Percentiles rank a stretch among this genome's conserved stretches.
Evolutionary conservation across 768 basidiomycete species (phyloP).

Genomic region (Pleurotus giganteus): DNA sequence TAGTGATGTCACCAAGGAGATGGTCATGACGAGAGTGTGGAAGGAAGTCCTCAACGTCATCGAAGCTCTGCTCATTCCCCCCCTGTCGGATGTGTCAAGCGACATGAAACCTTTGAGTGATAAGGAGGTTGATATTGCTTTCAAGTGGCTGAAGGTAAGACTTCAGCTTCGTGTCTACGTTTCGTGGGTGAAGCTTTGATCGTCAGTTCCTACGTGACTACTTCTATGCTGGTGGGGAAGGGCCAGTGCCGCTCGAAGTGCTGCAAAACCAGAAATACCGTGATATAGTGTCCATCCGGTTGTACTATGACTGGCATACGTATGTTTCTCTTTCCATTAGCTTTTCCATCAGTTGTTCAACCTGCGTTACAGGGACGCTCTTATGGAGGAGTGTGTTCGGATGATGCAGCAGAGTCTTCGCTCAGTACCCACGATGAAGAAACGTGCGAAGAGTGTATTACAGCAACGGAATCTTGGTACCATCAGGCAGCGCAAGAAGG

Average conservation of each 20-base stretch:
- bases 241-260: slow-evolving; percentile 79
- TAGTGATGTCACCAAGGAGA: slow-evolving; percentile 80
- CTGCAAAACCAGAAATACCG: slow-evolving; percentile 95
- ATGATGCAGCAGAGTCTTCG: slow-evolving; percentile 90
- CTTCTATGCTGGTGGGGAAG: slow-evolving; percentile 93
- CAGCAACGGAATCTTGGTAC: slow-evolving; percentile 94
- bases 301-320: slow-evolving; percentile 98
- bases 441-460: slow-evolving; percentile 91
- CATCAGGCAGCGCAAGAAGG: slow-evolving; percentile 90
- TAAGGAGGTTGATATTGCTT: slow-evolving; percentile 98
- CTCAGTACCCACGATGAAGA: slow-evolving; percentile 72
- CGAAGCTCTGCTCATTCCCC: slow-evolving; percentile 88
- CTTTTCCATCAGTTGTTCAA: slow-evolving; percentile 11
- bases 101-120: slow-evolving; percentile 92
- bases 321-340: slow-evolving; percentile 33
- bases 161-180: not conserved
- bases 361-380: slow-evolving; percentile 51
- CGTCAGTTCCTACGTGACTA: slow-evolving; percentile 88
- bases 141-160: slow-evolving; percentile 92
- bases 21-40: slow-evolving; percentile 93
- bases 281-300: slow-evolving; percentile 82
- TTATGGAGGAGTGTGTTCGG: slow-evolving; percentile 94
- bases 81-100: slow-evolving; percentile 79
- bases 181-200: slow-evolving; percentile 7
- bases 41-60: slow-evolving; percentile 89